Evolutionary conservation across 1,284 basidiomycete species (phyloP), one percentile per base, ranked within the genome.

Genomic region (Rhodotorula glutinis): DNA sequence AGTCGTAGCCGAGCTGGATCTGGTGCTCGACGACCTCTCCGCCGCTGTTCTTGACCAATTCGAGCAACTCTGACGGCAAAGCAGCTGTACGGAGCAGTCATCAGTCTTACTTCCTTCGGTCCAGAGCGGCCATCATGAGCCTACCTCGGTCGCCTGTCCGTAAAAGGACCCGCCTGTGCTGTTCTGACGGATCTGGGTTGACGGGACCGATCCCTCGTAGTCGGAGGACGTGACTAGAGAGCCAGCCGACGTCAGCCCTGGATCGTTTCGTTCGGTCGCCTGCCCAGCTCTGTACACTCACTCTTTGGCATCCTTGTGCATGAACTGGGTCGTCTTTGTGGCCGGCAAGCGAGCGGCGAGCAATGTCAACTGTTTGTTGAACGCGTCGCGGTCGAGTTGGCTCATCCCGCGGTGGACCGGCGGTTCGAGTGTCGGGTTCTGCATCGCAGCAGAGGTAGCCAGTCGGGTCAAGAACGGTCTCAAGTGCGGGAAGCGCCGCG

Each of bases 1-100:
- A 88, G 75, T 89, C 83, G 76, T 96, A 96, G 66, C 85, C 83
- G 29, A 96, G 79, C 25, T 86, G 79, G 41, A 96, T 72, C 3
- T 79, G 80, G 75, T 90, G 84, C 16, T 80, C 79, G 17, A 85
- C 81, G n/a, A 91, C 75, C 19, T 84, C 83, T 33, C 81, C 82
- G 1, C 82, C 79, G 69, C 87, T 82, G 25, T 78, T 77, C 41
- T 82, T 78, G 60, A 94, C 78, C 74, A 86, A 85, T 10, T 83
- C 79, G 57, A 80, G 78, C 41, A 85, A 82, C 41, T 84, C 83
- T 4, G 79, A 75, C 29, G 86, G 61, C 25, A 70, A 57, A 21
- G 54, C 25, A n/a, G 62, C 69, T 70, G 79, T 74, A 92, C 79
- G 85, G 2, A 85, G 79, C 25, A 13, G 16, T 51, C 23, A 3